Evolutionary conservation across 768 basidiomycete genomes (phyloP), one percentile per base, ranked within the genome.

Genomic region (Mycena indigotica): DNA sequence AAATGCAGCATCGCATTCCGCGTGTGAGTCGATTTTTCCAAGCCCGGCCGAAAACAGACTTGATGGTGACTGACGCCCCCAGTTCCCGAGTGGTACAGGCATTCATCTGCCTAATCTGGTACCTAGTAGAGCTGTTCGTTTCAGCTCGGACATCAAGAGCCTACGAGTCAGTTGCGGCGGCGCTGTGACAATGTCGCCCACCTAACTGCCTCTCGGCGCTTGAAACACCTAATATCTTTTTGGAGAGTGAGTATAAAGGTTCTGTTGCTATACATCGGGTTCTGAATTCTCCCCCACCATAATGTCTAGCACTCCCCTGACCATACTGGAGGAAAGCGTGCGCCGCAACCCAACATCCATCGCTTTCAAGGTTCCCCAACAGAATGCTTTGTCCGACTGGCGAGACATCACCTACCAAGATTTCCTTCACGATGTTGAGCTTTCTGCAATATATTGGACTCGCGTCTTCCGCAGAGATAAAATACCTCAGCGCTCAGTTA

Each of bases 401-500:
- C 71, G 73, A 16, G 70, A 82, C 58, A 78, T 91, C 70, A 81
- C 85, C 52, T 92, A 87, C 72, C 65, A 60, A 15, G 80, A 86
- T 66, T 91, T 92, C 73, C 76, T 77, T 57, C 56, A 68, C 17
- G 86, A 91, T 55, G 86, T 91, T 64, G 86, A 89, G 65, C 69
- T 73, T 29, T 83, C 80, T 60, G 88, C 89, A 30, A 79, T 77
- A 44, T 79, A 88, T 68, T 92, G 89, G 84, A 76, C 80, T 32
- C 72, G 69, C 16, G 67, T 72, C n/a, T 75, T 92, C 40, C 66
- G 67, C 32, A 67, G 74, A 35, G 71, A 76, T 21, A 78, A 76
- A 35, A 75, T 91, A 50, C 72, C 75, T 26, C 73, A 70, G 44
- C 72, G 81, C 51, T 85, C 89, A 8, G 82, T 91, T 28, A 76